Evolutionary conservation across 2,329 filamentous ascomycete genomes (phyloP).

Genomic region (Blastomyces parvus): DNA sequence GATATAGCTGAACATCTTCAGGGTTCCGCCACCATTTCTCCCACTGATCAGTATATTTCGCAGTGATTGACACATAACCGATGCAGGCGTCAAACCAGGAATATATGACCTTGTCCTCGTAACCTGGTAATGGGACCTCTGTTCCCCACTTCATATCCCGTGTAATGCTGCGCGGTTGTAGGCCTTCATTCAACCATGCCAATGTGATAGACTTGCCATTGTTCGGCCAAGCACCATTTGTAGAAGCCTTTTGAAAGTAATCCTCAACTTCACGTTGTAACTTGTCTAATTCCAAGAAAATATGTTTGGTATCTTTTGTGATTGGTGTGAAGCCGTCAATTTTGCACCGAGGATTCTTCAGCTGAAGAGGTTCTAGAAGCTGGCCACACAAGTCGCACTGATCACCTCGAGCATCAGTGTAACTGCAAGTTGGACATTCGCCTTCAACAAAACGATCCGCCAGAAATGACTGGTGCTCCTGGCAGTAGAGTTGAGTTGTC

Average conservation of each 20-base stretch:
- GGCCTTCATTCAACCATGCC: slow-evolving; percentile 41
- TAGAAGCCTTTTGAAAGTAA: slow-evolving; percentile 30
- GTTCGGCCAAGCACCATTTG: slow-evolving; percentile 39
- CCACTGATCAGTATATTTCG: slow-evolving; percentile 45
- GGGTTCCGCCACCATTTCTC: slow-evolving; percentile 47
- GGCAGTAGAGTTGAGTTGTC: slow-evolving; percentile 44
- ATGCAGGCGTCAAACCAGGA: slow-evolving; percentile 49
- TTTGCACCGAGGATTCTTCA: slow-evolving; percentile 42
- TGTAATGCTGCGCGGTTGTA: slow-evolving; percentile 44
- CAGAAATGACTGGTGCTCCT: slow-evolving; percentile 35
- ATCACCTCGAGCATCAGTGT: slow-evolving; percentile 44
- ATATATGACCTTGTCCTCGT: slow-evolving; percentile 46
- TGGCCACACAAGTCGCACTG: slow-evolving; percentile 46
- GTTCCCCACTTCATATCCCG: slow-evolving; percentile 47
- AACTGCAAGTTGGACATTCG: slow-evolving; percentile 41
- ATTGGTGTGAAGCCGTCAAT: slow-evolving; percentile 43
- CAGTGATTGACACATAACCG: slow-evolving; percentile 46
- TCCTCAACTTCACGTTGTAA: slow-evolving; percentile 18
- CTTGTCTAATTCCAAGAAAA: slow-evolving; percentile 43
- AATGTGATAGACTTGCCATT: slow-evolving; percentile 45
- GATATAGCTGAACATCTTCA: slow-evolving; percentile 44
- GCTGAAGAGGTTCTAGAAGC: slow-evolving; percentile 41
- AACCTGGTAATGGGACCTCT: slow-evolving; percentile 41
- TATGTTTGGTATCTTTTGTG: slow-evolving; percentile 41
- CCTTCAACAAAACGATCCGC: slow-evolving; percentile 45